These are phyloP conservation scores for Plasmodium malariae DNA, from an alignment of 169 alveolate species.

Conservation along the genomic window DNA sequence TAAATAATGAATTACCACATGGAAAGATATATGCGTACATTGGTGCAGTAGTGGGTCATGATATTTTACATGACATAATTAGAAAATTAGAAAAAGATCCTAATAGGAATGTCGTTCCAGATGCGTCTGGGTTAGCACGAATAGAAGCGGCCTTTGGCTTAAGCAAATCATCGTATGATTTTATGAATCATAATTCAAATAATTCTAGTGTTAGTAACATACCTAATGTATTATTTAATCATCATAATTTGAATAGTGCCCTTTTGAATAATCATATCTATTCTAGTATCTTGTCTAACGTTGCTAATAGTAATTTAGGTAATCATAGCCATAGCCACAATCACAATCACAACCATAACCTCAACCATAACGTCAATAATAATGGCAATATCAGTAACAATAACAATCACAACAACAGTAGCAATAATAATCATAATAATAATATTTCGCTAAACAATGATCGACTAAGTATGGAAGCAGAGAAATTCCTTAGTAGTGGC, in stretches of 20 bases:
- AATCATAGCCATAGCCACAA: background rate
- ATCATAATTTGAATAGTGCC: slow-evolving; percentile 87
- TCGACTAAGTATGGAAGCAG: slow-evolving; percentile 7
- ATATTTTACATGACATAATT: slow-evolving; percentile 87
- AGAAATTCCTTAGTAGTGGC: slow-evolving; percentile 21
- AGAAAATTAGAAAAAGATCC: slow-evolving; percentile 89
- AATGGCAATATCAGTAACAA: background rate
- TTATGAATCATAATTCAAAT: slow-evolving; percentile 43
- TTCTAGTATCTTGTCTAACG: slow-evolving; percentile 83
- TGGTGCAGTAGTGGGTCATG: slow-evolving; percentile 92
- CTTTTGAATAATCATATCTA: slow-evolving; percentile 84
- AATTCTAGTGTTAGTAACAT: slow-evolving; percentile 86
- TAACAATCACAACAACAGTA: background rate
- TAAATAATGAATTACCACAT: slow-evolving; percentile 90
- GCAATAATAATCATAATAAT: background rate
- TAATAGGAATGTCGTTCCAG: slow-evolving; percentile 87
- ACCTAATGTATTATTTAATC: slow-evolving; percentile 85
- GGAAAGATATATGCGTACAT: slow-evolving; percentile 91
- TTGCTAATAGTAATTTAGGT: slow-evolving; percentile 82
- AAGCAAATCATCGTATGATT: slow-evolving; percentile 82
- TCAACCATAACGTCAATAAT: background rate
- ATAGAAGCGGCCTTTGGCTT: slow-evolving; percentile 90
- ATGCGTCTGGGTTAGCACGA: slow-evolving; percentile 89
- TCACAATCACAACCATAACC: background rate
- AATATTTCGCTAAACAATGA: background rate